Percentiles rank a stretch among this genome's conserved stretches.
Evolutionary conservation across 352 stramenopile genomes (phyloP).

Genomic region (Salisapilia sapeloensis): DNA sequence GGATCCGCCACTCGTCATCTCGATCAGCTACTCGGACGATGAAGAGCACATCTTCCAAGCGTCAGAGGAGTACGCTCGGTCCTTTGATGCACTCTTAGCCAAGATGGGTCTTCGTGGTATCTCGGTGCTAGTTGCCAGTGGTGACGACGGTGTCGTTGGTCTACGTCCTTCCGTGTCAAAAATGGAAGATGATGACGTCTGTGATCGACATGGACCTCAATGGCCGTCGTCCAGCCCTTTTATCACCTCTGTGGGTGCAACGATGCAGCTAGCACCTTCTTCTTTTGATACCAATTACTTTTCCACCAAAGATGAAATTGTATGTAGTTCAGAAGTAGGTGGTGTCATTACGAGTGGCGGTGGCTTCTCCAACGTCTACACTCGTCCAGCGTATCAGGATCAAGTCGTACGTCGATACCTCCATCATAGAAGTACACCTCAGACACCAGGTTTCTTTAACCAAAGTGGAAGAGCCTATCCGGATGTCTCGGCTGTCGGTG

Average conservation of each 20-base stretch:
- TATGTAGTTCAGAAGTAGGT: constrained; percentile 51
- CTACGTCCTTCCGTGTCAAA: constrained; percentile 49
- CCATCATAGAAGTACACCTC: constrained; percentile 21
- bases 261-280: constrained; percentile 28
- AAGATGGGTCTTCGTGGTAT: constrained; percentile 82
- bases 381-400: constrained; percentile 59
- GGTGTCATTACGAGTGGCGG: constrained; percentile 71
- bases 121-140: constrained; percentile 70
- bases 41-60: constrained; percentile 79
- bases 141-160: constrained; percentile 77
- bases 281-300: constrained; percentile 32
- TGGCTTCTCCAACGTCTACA: constrained; percentile 80
- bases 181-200: constrained; percentile 25
- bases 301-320: constrained; percentile 49
- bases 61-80: constrained; percentile 47
- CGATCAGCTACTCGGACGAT: constrained; percentile 83
- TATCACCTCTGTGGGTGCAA: constrained; percentile 82
- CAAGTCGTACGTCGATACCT: constrained; percentile 50
- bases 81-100: constrained; percentile 73
- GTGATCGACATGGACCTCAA: constrained; percentile 42
- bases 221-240: constrained; percentile 78
- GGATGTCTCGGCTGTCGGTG: constrained; percentile 69
- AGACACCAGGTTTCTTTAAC: constrained; percentile 52
- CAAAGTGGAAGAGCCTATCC: constrained; percentile 73
- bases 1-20: constrained; percentile 64